Base-by-base conservation (phyloP, 164 flowering plant species). In the Warburgia ugandensis region DNA sequence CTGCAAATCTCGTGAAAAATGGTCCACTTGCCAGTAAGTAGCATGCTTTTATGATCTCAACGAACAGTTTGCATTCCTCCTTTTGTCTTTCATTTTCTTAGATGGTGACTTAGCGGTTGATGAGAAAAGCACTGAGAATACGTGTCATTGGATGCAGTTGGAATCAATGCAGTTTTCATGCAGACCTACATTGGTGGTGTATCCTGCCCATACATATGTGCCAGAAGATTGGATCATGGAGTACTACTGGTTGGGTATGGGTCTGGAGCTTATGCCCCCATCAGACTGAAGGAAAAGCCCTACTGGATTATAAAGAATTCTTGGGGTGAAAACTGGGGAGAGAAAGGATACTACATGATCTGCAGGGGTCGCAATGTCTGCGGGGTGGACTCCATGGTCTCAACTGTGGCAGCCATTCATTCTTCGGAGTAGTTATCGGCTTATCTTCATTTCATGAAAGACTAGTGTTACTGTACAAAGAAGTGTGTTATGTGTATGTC, bases 221-320 rank as follows among this genome's bases (percentile, higher is more conserved):
- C 56, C 56, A 77, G 56, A 73, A 55, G 64, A 17, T 55, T 80
- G 66, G 91, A 91, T 56, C 97, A 91, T 16, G 97, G 97, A 0
- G 97, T 91, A 32, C 66, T 91, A 45, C 59, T 91, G 28, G 97
- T 89, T 14, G 97, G 97, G 2, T 89, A 75, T 60, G 97, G 97
- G 1, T 40, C 81, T 13, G 74, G 71, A 37, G 97, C 86, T 2
- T 84, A 68, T 59, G 75, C 95, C 7, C 87, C 85, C 2, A 60
- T 74, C 32, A 50, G 97, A 27, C 36, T 87, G 59, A 85, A 87
- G 83, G 77, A 83, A 11, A 85, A 84, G 75, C 86, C 96, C 25
- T 85, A 70, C 64, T 87, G 96, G 97, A 82, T 89, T 71, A 78
- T 89, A 6, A 89, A 89, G 91, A 89, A 89, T 61, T 89, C 97